Evolutionary conservation across 305 asterid species (phyloP).

Genomic region (Fraxinus velutina): DNA sequence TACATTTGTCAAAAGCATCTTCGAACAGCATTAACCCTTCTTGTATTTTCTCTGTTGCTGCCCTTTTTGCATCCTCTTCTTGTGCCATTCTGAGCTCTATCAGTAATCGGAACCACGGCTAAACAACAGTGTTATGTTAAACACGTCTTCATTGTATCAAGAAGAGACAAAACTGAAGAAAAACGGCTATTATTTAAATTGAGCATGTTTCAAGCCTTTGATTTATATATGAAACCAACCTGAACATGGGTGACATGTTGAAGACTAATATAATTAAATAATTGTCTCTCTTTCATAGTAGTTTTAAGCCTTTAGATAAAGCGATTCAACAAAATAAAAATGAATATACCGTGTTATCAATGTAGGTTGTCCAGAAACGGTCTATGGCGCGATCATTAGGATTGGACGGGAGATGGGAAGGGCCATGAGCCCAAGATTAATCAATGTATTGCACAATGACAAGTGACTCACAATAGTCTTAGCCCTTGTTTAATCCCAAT

Average conservation of each 20-base stretch:
- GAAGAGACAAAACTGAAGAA: neutral
- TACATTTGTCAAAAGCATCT: constrained; percentile 40
- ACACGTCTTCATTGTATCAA: neutral
- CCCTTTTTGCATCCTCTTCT: constrained; percentile 35
- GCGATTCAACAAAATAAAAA: neutral
- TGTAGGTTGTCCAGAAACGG: constrained; percentile 41
- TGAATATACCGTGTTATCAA: neutral
- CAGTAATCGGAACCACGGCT: constrained; percentile 38
- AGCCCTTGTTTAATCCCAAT: too few species aligned
- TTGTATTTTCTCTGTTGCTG: constrained; percentile 17
- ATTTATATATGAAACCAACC: too few species aligned
- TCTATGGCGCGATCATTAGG: constrained; percentile 42
- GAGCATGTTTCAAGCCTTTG: neutral
- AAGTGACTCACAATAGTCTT: constrained; percentile 37
- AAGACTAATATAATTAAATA: too few species aligned
- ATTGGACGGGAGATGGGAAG: constrained; percentile 40
- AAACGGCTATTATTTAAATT: too few species aligned
- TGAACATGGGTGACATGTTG: too few species aligned
- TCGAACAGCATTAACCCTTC: constrained; percentile 40
- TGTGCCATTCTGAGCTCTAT: constrained; percentile 27
- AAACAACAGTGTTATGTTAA: neutral
- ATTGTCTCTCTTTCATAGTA: too few species aligned
- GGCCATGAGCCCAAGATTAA: constrained; percentile 34
- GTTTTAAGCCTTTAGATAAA: too few species aligned
- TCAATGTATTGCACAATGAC: constrained; percentile 41